Conservation (phyloP, 331 rosid species). For the Quercus lobata region DNA sequence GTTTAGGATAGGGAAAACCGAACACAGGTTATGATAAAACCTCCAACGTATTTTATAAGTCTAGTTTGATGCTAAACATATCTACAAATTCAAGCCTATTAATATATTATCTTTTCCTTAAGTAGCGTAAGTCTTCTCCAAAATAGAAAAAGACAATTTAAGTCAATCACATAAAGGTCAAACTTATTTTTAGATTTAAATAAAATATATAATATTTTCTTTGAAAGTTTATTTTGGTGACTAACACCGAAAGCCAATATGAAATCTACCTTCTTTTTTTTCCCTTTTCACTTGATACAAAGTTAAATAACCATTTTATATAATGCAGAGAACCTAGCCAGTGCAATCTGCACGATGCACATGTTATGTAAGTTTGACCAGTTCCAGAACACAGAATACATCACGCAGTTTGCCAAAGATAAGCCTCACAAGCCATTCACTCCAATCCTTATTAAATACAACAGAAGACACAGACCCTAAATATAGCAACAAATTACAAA, state of each 20-base stretch:
- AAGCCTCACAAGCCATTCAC: background rate
- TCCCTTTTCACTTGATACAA: background rate
- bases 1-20: background rate
- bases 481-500: conserved; percentile 11
- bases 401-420: background rate
- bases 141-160: background rate
- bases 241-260: background rate
- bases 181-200: too few species aligned
- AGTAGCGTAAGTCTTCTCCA: background rate
- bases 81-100: background rate
- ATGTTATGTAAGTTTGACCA: background rate
- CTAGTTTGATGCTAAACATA: background rate
- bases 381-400: background rate
- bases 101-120: background rate
- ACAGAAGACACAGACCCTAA: background rate
- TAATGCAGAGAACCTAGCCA: background rate
- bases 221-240: background rate
- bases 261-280: background rate
- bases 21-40: background rate
- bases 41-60: background rate
- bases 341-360: background rate
- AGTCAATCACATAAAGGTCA: background rate
- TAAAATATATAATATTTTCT: background rate
- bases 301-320: background rate
- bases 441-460: background rate